A percentile compares a stretch with the other conserved stretches of the same genome.
These are phyloP conservation scores for Cenococcum geophilum DNA, from an alignment of 495 filamentous ascomycete species.

Conservation along the genomic window DNA sequence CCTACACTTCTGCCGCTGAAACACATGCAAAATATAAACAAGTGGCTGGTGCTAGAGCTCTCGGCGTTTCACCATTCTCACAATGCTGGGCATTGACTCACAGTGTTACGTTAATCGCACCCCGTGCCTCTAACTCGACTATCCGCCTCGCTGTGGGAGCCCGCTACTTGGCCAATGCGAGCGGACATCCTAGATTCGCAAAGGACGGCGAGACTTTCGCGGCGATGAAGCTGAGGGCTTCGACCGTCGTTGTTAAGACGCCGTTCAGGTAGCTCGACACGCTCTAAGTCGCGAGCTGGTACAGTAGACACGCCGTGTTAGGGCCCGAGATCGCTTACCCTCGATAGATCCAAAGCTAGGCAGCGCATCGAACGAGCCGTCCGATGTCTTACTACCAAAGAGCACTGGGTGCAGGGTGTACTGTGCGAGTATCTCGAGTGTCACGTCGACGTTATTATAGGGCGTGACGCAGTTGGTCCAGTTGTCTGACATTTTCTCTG, in stretches of 20 bases:
- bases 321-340: constrained; percentile 27
- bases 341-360: constrained; percentile 33
- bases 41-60: too few relatives aligned
- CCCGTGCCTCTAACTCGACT: too few relatives aligned
- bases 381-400: constrained; percentile 38
- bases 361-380: constrained; percentile 36
- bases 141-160: neutral
- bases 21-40: too few relatives aligned
- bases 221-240: constrained; percentile 30
- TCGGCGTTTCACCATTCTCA: too few relatives aligned
- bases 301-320: neutral
- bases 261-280: neutral
- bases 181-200: constrained; percentile 36
- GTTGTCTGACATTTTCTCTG: constrained; percentile 39
- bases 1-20: too few relatives aligned
- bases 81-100: too few relatives aligned
- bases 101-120: too few relatives aligned
- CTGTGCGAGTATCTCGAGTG: constrained; percentile 34
- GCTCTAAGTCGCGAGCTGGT: neutral
- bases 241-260: constrained; percentile 32
- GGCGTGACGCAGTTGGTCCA: constrained; percentile 39
- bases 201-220: constrained; percentile 29
- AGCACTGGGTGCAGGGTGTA: constrained; percentile 40
- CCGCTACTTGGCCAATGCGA: constrained; percentile 17
- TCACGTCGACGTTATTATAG: constrained; percentile 34